These are phyloP conservation scores for Dothistroma septosporum DNA, from an alignment of 2,329 filamentous ascomycete species.

Conservation along the genomic window DNA sequence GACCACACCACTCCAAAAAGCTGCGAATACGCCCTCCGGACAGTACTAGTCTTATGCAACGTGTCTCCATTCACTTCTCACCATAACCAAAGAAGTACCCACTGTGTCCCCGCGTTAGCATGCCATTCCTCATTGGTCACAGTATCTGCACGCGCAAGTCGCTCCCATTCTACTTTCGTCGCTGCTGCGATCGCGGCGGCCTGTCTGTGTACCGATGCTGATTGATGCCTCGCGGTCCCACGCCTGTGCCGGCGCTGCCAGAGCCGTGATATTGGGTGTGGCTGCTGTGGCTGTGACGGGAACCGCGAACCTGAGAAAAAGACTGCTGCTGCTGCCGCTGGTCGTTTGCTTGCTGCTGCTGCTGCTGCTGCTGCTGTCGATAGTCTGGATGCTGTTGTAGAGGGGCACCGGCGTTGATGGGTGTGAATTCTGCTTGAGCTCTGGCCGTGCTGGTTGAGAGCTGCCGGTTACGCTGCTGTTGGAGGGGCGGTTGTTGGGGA, in stretches of 20 bases:
- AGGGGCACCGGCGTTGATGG: constrained; percentile 21
- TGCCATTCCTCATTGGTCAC: constrained; percentile 10
- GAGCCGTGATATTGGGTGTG: constrained; percentile 10
- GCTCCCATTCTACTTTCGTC: constrained; percentile 16
- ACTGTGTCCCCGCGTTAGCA: constrained; percentile 19
- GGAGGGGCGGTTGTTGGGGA: constrained; percentile 9
- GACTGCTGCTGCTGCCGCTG: constrained; percentile 15
- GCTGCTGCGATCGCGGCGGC: constrained; percentile 19
- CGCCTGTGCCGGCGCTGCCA: constrained; percentile 14
- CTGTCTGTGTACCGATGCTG: constrained; percentile 14
- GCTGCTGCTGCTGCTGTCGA: constrained; percentile 17
- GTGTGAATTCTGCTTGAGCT: constrained; percentile 21
- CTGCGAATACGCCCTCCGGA: not conserved
- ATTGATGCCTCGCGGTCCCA: constrained; percentile 21
- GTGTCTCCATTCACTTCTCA: constrained; percentile 5
- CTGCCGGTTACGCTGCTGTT: constrained; percentile 14
- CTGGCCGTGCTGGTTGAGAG: not conserved
- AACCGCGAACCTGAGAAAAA: constrained; percentile 28
- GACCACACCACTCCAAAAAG: too few relatives aligned
- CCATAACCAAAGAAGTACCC: constrained; percentile 20
- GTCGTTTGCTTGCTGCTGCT: constrained; percentile 12
- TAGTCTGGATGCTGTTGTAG: constrained; percentile 13
- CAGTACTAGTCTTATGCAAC: not conserved
- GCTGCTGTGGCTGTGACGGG: constrained; percentile 19
- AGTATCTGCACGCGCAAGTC: not conserved